Percentiles rank a stretch among this genome's conserved stretches.
Conservation (phyloP, 108 stramenopile genomes). For the Stephanodiscus minutulus region DNA sequence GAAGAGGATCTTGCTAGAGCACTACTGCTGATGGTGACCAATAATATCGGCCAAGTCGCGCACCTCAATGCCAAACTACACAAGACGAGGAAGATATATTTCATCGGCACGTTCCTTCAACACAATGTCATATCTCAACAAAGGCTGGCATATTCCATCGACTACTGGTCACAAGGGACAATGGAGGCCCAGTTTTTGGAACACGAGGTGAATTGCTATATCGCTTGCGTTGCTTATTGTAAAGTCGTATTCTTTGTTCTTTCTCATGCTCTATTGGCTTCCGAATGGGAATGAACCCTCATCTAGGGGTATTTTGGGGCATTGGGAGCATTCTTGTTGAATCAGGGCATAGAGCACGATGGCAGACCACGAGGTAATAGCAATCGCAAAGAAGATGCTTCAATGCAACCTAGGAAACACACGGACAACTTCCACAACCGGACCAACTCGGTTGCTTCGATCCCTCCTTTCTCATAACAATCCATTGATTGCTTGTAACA, state of each 20-base stretch:
- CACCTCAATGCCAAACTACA: conserved; percentile 92
- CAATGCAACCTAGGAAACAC: conserved; percentile 23
- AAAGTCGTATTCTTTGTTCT: background rate
- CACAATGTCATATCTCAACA: conserved; percentile 90
- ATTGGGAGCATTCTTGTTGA: conserved; percentile 86
- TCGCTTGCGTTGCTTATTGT: background rate
- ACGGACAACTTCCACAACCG: conserved; percentile 20
- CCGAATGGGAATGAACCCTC: background rate
- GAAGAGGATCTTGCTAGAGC: conserved; percentile 97
- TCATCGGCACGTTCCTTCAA: conserved; percentile 97
- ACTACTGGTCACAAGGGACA: conserved; percentile 94
- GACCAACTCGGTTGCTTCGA: conserved; percentile 32
- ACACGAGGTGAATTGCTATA: conserved; percentile 59
- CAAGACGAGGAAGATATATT: conserved; percentile 89
- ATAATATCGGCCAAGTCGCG: conserved; percentile 98
- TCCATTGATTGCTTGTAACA: background rate
- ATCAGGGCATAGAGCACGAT: conserved; percentile 62
- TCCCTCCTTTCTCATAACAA: background rate
- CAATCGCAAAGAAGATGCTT: conserved; percentile 4
- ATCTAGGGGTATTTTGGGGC: conserved; percentile 88
- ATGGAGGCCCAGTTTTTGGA: conserved; percentile 98
- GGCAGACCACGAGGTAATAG: conserved; percentile 3
- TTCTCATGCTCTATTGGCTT: background rate
- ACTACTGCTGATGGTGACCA: conserved; percentile 95
- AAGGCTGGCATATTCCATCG: conserved; percentile 92